Evolutionary conservation across 2,329 filamentous ascomycete species (phyloP).

Genomic region (Trichoderma oligosporum): DNA sequence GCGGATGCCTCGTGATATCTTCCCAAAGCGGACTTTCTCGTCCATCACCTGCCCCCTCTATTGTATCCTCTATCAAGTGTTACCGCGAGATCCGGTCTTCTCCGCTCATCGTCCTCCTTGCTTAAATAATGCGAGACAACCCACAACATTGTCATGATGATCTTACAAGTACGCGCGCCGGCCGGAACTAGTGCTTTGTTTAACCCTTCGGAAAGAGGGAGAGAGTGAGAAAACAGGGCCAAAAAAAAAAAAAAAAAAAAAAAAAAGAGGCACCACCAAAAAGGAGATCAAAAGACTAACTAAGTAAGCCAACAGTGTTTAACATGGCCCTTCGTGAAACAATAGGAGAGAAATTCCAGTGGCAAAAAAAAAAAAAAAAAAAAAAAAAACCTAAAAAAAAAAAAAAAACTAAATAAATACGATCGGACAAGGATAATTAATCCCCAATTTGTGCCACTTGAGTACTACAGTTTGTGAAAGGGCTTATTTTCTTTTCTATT

Average conservation of each 20-base stretch:
- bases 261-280: too few species aligned
- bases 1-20: constrained; percentile 7
- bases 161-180: constrained; percentile 1
- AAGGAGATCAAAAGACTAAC: too few species aligned
- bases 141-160: constrained; percentile 4
- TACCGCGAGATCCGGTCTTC: not conserved
- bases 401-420: too few species aligned
- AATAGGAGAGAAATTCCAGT: not conserved
- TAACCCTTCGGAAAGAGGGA: constrained; percentile 3
- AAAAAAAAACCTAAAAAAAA: too few species aligned
- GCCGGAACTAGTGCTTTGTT: constrained; percentile 10
- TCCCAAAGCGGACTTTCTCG: not conserved
- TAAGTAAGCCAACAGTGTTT: too few species aligned
- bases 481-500: not conserved
- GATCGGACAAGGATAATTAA: too few species aligned
- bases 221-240: not conserved
- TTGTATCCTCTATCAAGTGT: not conserved
- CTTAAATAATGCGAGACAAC: constrained; percentile 5
- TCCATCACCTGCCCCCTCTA: constrained; percentile 8
- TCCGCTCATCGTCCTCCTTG: not conserved
- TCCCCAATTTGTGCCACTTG: constrained; percentile 10
- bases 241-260: not conserved
- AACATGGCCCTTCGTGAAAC: too few species aligned
- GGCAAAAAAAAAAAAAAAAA: too few species aligned
- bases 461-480: not conserved